phyloP scores from a whole-genome alignment of 1,284 basidiomycete genomes.

The Ustilago vetiveriae region DNA sequence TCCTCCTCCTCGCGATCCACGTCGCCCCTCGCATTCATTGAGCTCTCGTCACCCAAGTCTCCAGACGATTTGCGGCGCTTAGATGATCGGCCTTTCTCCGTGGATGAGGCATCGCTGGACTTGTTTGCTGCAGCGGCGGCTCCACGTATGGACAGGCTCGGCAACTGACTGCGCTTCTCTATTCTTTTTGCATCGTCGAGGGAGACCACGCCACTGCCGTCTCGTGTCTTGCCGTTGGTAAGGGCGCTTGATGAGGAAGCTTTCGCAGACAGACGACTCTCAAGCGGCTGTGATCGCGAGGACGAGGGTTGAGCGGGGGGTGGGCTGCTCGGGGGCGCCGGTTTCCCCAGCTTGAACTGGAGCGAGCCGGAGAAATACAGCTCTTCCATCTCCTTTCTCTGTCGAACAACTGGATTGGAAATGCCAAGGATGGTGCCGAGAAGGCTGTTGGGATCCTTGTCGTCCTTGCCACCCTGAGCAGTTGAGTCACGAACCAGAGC shows the following conservation, averaged over 20 bases:
- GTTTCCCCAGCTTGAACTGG: slow-evolving; percentile 72
- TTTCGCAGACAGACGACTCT: slow-evolving; percentile 3
- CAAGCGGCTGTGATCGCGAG: slow-evolving; percentile 3
- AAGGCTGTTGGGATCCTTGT: slow-evolving; percentile 75
- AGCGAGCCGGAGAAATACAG: slow-evolving; percentile 75
- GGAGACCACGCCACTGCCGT: slow-evolving; percentile 31
- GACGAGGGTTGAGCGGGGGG: slow-evolving; percentile 29
- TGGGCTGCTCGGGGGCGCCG: slow-evolving; percentile 38
- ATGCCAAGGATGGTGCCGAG: slow-evolving; percentile 82
- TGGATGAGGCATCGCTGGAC: neutral
- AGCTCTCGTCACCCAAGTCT: neutral
- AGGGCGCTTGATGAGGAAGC: slow-evolving; percentile 1
- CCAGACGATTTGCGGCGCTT: no score
- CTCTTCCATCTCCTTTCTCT: slow-evolving; percentile 73
- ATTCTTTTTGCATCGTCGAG: slow-evolving; percentile 16
- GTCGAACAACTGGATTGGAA: slow-evolving; percentile 77
- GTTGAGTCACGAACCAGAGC: slow-evolving; percentile 48
- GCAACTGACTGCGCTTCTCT: slow-evolving; percentile 19
- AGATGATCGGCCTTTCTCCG: slow-evolving; percentile 1
- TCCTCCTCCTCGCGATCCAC: slow-evolving; percentile 27
- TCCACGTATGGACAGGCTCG: slow-evolving; percentile 28
- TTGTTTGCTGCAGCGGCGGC: slow-evolving; percentile 16
- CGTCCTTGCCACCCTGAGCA: slow-evolving; percentile 25
- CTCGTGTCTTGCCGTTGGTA: slow-evolving; percentile 7
- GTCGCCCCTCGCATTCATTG: neutral